Evolutionary conservation across 140 eudicot genomes (phyloP).

Genomic region (Erigeron philadelphicus): DNA sequence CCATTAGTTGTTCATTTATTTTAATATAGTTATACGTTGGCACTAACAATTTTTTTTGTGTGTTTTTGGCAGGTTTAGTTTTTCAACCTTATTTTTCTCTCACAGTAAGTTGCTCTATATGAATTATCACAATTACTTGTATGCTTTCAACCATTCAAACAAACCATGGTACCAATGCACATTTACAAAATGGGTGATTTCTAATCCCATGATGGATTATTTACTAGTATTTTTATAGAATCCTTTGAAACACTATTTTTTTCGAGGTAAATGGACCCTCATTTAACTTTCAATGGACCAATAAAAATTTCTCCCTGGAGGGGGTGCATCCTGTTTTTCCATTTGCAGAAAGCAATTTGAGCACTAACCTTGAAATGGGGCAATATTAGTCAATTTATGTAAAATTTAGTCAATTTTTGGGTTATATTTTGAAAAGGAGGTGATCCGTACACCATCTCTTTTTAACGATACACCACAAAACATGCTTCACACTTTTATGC

Average conservation of each 20-base stretch:
- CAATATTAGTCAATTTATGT: too few species aligned
- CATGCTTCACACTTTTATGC: too few species aligned
- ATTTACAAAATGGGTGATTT: not conserved
- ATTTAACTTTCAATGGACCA: too few species aligned
- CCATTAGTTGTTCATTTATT: too few species aligned
- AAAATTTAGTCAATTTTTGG: too few species aligned
- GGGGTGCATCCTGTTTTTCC: too few species aligned
- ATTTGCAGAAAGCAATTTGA: too few species aligned
- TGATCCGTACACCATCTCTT: too few species aligned
- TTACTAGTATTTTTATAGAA: not conserved
- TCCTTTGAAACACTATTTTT: not conserved
- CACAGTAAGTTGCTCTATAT: conserved; percentile 55
- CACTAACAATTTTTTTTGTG: conserved; percentile 19
- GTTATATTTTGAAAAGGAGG: too few species aligned
- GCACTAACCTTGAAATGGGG: not conserved
- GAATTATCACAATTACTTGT: not conserved
- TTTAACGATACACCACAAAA: too few species aligned
- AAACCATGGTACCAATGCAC: not conserved
- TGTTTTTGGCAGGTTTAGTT: conserved; percentile 74
- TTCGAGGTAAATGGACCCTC: not conserved
- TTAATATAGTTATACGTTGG: not conserved
- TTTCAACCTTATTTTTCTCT: conserved; percentile 65
- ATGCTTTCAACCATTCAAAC: not conserved
- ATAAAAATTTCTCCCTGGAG: too few species aligned
- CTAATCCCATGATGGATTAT: not conserved